These are phyloP conservation scores for Ogataea chonburiensis DNA, from an alignment of 805 yeast genomes.

Conservation along the genomic window DNA sequence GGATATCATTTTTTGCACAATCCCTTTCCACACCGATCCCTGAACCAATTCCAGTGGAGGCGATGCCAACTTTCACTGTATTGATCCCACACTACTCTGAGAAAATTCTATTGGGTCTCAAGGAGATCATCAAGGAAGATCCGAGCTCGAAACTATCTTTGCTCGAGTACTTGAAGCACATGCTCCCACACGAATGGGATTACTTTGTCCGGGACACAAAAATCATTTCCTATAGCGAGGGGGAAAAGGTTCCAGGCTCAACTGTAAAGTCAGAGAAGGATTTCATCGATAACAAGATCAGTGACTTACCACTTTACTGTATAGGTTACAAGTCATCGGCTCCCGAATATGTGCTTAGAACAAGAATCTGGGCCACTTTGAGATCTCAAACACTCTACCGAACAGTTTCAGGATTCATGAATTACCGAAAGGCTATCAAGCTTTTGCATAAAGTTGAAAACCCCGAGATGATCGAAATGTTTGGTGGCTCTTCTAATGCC, in stretches of 20 bases:
- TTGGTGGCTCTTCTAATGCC: slow-evolving; percentile 41
- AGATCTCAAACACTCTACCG: slow-evolving; percentile 82
- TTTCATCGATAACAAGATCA: slow-evolving; percentile 42
- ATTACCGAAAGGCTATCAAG: slow-evolving; percentile 71
- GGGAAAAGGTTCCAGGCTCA: slow-evolving; percentile 29
- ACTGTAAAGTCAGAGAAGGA: slow-evolving; percentile 38
- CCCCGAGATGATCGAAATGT: slow-evolving; percentile 46
- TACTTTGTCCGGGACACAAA: slow-evolving; percentile 77
- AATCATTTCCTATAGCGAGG: slow-evolving; percentile 56
- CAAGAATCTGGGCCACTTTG: slow-evolving; percentile 85
- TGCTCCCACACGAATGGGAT: slow-evolving; percentile 78
- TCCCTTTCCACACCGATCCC: slow-evolving; percentile 48
- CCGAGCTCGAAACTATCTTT: slow-evolving; percentile 50
- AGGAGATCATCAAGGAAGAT: slow-evolving; percentile 47
- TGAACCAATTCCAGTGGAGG: slow-evolving; percentile 46
- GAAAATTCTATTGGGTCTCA: slow-evolving; percentile 43
- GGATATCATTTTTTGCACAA: slow-evolving; percentile 54
- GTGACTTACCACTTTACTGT: slow-evolving; percentile 68
- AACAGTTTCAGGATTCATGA: slow-evolving; percentile 81
- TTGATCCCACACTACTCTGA: slow-evolving; percentile 54
- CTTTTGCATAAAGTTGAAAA: slow-evolving; percentile 67
- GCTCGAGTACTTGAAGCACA: slow-evolving; percentile 73
- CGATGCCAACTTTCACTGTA: slow-evolving; percentile 52
- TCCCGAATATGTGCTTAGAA: slow-evolving; percentile 62
- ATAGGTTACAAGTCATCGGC: slow-evolving; percentile 70